Evolutionary conservation across 495 filamentous ascomycete species (phyloP).

Genomic region (Recurvomyces mirabilis): DNA sequence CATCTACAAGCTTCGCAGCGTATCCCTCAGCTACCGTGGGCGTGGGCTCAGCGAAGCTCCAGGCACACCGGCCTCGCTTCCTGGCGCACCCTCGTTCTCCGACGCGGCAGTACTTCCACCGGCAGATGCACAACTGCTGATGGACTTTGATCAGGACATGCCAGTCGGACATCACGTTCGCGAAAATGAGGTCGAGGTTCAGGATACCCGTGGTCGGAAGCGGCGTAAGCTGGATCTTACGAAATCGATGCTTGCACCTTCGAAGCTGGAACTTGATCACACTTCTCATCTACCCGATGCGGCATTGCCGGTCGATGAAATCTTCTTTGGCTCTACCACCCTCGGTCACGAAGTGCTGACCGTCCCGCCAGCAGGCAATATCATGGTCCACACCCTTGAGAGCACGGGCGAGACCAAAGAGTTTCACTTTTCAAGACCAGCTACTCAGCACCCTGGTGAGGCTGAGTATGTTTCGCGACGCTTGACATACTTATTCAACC

Average conservation of each 20-base stretch:
- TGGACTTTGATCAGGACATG: neutral
- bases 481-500: slow-evolving; percentile 26
- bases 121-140: neutral
- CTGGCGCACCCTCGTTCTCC: neutral
- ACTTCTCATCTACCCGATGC: slow-evolving; percentile 4
- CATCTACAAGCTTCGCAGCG: slow-evolving; percentile 35
- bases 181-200: slow-evolving; percentile 23
- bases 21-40: slow-evolving; percentile 33
- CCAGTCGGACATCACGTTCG: slow-evolving; percentile 9
- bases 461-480: slow-evolving; percentile 23
- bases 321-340: slow-evolving; percentile 30
- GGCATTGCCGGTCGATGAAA: slow-evolving; percentile 29
- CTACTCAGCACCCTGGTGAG: slow-evolving; percentile 10
- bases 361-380: neutral
- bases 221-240: slow-evolving; percentile 29
- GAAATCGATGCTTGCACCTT: neutral
- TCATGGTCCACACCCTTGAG: neutral
- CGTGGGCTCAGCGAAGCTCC: neutral
- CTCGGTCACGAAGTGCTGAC: slow-evolving; percentile 20
- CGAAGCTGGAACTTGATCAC: neutral
- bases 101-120: neutral
- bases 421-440: slow-evolving; percentile 7
- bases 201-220: slow-evolving; percentile 36
- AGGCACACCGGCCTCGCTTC: slow-evolving; percentile 2
- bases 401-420: slow-evolving; percentile 5